A percentile compares a stretch with the other conserved stretches of the same genome.
Conservation (phyloP, 2,329 filamentous ascomycete genomes). For the Sporothrix inflata region DNA sequence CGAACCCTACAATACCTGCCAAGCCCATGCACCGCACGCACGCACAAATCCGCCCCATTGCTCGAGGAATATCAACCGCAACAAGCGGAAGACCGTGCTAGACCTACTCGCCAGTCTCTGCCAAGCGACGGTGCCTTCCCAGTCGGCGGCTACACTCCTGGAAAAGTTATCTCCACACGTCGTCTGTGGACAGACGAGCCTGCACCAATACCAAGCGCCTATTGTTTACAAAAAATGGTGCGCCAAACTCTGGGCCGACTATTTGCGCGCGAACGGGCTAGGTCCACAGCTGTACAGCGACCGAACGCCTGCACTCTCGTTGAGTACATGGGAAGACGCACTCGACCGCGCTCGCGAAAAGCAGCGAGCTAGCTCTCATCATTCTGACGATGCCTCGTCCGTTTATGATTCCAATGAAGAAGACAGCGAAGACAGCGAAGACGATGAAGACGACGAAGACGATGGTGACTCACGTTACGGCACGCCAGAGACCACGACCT, state of each 20-base stretch:
- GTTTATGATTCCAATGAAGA: neutral
- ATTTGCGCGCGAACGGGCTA: neutral
- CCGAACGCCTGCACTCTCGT: neutral
- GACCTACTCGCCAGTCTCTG: neutral
- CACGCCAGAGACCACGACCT: constrained; percentile 1
- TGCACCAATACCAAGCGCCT: neutral
- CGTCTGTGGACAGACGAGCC: constrained; percentile 8
- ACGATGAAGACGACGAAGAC: neutral
- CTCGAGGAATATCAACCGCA: constrained; percentile 7
- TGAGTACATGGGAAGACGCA: neutral
- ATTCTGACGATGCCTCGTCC: constrained; percentile 7
- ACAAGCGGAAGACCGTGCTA: neutral
- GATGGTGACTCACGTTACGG: neutral
- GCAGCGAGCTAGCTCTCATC: neutral
- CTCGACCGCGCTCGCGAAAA: neutral
- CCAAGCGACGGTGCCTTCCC: neutral
- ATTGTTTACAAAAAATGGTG: neutral
- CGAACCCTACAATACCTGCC: constrained; percentile 11
- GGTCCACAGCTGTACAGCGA: constrained; percentile 9
- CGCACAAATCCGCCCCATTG: constrained; percentile 4
- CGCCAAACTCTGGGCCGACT: constrained; percentile 2
- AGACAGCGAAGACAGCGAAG: constrained; percentile 4
- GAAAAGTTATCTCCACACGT: constrained; percentile 2
- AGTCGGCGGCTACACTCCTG: neutral
- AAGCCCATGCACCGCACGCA: neutral